Evolutionary conservation across 1,139 yeast species (phyloP).

Genomic region (Hanseniaspora sp.): DNA sequence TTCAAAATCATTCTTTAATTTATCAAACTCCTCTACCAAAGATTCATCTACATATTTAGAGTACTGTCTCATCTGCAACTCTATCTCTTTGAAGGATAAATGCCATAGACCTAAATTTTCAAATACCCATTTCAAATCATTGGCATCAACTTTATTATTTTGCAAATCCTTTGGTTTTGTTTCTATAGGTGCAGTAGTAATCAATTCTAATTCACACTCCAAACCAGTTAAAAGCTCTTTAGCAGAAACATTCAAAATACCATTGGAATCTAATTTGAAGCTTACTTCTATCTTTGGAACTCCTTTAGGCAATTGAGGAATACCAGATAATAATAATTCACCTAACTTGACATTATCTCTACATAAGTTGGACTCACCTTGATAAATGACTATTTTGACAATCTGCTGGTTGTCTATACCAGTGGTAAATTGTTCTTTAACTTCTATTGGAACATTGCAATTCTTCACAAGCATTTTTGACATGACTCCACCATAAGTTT

Average conservation of each 20-base stretch:
- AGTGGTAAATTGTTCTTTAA: slow-evolving; percentile 62
- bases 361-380: slow-evolving; percentile 68
- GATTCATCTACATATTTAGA: background rate
- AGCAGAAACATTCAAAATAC: slow-evolving; percentile 66
- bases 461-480: slow-evolving; percentile 68
- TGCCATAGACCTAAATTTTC: slow-evolving; percentile 14
- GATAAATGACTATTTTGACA: slow-evolving; percentile 65
- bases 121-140: slow-evolving; percentile 13
- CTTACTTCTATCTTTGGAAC: slow-evolving; percentile 63
- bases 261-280: slow-evolving; percentile 73
- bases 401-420: slow-evolving; percentile 82
- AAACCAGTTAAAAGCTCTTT: slow-evolving; percentile 49
- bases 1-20: background rate
- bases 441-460: slow-evolving; percentile 63
- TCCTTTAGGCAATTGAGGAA: slow-evolving; percentile 66
- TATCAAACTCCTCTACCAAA: background rate
- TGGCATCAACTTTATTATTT: background rate
- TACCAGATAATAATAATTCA: slow-evolving; percentile 53
- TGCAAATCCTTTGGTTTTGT: background rate
- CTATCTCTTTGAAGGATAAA: slow-evolving; percentile 10
- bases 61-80: slow-evolving; percentile 9
- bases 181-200: slow-evolving; percentile 13
- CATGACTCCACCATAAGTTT: slow-evolving; percentile 71
- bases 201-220: slow-evolving; percentile 5
- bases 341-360: slow-evolving; percentile 65